A percentile compares a stretch with the other conserved stretches of the same genome.
phyloP scores from a whole-genome alignment of 176 grass and related monocot genomes.

The Carex parvula region DNA sequence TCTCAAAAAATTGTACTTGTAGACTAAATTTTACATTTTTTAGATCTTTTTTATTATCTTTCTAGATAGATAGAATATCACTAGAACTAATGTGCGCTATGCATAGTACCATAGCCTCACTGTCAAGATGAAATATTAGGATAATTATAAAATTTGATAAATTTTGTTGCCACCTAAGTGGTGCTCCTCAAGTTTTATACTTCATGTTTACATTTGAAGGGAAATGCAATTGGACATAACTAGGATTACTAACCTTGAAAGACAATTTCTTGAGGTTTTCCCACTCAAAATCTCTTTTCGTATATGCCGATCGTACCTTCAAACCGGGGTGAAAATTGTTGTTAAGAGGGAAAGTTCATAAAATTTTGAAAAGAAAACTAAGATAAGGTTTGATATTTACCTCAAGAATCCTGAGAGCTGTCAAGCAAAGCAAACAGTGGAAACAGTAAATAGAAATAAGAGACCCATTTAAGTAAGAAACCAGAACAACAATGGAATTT shows the following conservation, averaged over 20 bases:
- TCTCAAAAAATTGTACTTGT: too few species aligned
- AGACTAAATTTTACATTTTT: too few species aligned
- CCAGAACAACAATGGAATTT: not conserved
- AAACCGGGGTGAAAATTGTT: not conserved
- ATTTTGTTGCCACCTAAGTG: too few species aligned
- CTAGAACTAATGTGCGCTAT: too few species aligned
- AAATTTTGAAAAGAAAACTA: constrained; percentile 6
- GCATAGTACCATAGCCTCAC: too few species aligned
- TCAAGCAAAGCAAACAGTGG: not conserved
- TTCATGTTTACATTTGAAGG: not conserved
- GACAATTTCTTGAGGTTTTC: constrained; percentile 81
- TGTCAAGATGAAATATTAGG: too few species aligned
- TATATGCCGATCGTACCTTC: constrained; percentile 83
- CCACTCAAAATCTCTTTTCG: constrained; percentile 91
- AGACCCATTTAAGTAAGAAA: not conserved
- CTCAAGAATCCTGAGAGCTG: constrained; percentile 89
- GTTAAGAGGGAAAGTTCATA: not conserved
- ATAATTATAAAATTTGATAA: too few species aligned
- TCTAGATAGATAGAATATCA: too few species aligned
- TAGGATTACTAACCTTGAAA: constrained; percentile 42
- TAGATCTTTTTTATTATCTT: too few species aligned
- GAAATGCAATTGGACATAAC: not conserved
- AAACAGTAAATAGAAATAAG: constrained; percentile 27
- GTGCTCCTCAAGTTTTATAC: too few species aligned
- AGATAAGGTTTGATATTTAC: constrained; percentile 32